phyloP scores from a whole-genome alignment of 73 alveolate genomes.

The Stentor roeselii region DNA sequence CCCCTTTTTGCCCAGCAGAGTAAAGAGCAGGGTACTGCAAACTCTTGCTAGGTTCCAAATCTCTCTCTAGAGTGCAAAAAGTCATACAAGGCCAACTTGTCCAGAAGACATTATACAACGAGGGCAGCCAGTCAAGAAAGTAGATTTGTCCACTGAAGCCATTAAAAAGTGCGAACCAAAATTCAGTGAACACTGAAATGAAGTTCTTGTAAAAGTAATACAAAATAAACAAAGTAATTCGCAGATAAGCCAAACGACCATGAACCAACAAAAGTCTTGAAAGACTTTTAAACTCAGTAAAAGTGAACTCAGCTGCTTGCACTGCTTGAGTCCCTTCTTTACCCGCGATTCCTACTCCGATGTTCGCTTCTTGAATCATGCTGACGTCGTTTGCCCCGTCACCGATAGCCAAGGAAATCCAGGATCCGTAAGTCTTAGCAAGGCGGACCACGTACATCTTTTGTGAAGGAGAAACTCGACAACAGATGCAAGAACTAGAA shows the following conservation, averaged over 20 bases:
- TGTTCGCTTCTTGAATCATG: conserved; percentile 28
- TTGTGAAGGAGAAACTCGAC: conserved; percentile 22
- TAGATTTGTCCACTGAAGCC: conserved; percentile 84
- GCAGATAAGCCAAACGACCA: conserved; percentile 89
- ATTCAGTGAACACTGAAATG: conserved; percentile 57
- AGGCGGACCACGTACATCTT: not conserved
- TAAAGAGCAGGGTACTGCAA: conserved; percentile 67
- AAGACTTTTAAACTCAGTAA: conserved; percentile 72
- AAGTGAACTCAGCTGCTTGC: conserved; percentile 75
- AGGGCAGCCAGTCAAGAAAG: conserved; percentile 79
- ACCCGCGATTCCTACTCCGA: conserved; percentile 17
- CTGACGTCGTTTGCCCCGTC: conserved; percentile 86
- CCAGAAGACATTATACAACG: conserved; percentile 79
- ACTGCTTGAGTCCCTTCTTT: conserved; percentile 72
- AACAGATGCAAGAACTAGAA: not conserved
- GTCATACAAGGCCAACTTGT: conserved; percentile 81
- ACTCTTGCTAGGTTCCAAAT: conserved; percentile 43
- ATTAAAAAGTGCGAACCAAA: conserved; percentile 71
- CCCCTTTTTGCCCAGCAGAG: conserved; percentile 75
- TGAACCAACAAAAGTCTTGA: conserved; percentile 79
- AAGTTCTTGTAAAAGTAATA: conserved; percentile 81
- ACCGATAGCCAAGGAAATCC: conserved; percentile 58
- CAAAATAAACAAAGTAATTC: conserved; percentile 62
- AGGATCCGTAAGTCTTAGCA: conserved; percentile 47
- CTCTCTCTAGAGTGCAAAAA: conserved; percentile 72